Evolutionary conservation across 2,329 filamentous ascomycete species (phyloP), one percentile per base, ranked within the genome.

Genomic region (Colletotrichum chrysophilum): DNA sequence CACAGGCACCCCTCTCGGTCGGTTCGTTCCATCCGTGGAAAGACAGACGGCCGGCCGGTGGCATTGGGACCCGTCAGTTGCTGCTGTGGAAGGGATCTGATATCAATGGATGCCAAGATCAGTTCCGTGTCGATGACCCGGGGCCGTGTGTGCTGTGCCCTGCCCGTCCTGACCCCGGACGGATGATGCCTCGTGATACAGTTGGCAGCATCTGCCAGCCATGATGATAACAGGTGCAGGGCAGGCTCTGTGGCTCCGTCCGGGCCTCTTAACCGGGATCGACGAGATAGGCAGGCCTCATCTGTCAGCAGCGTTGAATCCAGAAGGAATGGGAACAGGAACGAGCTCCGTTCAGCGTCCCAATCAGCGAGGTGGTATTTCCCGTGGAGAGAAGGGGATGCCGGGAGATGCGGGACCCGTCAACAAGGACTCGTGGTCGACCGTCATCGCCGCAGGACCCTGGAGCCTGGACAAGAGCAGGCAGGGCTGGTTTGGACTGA

Each of bases 21-120:
- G 70, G 73, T 73, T 75, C 70, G 70, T 75, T 73, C 73, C 70
- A 75, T 65, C 73, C 56, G 71, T 55, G 32, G 48, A 74, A 34
- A 62, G 38, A 67, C 62, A 62, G 52, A 74, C 52, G 62, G 61
- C 58, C 48, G 61, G 61, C 58, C 32, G 55, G 48, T 48, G 69
- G 55, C 55, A 55, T 52, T 64, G 24, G 55, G 18, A 32, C n/a
- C 58, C 70, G 32, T 68, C 64, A 70, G 13, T 43, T 60, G 64
- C 34, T 8, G 69, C 48, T 32, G 21, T 34, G 55, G 28, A 26
- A 56, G 21, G 58, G 61, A 43, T 43, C 14, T 30, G 58, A 75
- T 21, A 48, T 64, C 32, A 26, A 34, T 34, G 16, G 69, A 26
- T 30, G n/a, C 56, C 43, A 32, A 30, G 21, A 28, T 21, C 21